Percentiles rank a stretch among this genome's conserved stretches.
phyloP scores from a whole-genome alignment of 805 yeast species.

The Torulaspora microellipsoides region DNA sequence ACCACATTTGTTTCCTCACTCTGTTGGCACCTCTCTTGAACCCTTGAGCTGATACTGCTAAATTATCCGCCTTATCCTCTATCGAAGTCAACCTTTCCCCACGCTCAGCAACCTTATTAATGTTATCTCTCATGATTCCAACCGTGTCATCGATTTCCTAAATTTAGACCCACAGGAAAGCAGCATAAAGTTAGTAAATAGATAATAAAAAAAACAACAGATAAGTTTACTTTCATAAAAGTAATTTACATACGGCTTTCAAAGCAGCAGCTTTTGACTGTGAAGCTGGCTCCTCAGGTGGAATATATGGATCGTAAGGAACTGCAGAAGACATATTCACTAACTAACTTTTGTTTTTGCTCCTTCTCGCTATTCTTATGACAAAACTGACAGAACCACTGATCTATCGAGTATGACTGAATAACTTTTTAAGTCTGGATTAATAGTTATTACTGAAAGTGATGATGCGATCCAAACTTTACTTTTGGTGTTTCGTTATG shows the following conservation, averaged over 20 bases:
- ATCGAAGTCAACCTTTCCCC: constrained; percentile 91
- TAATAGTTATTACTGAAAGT: background rate
- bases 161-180: background rate
- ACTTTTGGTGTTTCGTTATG: constrained; percentile 2
- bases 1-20: constrained; percentile 98
- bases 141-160: constrained; percentile 92
- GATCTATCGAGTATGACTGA: too few species aligned
- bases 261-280: constrained; percentile 69
- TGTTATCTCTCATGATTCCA: constrained; percentile 95
- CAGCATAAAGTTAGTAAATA: constrained; percentile 1
- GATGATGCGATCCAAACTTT: background rate
- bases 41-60: constrained; percentile 89
- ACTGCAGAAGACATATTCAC: constrained; percentile 63
- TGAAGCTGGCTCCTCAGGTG: constrained; percentile 43
- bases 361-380: background rate
- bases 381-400: background rate
- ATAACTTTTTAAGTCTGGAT: background rate
- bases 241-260: constrained; percentile 57
- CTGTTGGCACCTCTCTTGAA: constrained; percentile 96
- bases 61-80: constrained; percentile 88
- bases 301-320: constrained; percentile 84
- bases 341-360: background rate
- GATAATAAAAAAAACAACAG: background rate
- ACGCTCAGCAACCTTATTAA: constrained; percentile 87
- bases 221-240: background rate